Evolutionary conservation across 1,139 yeast species (phyloP).

Genomic region (Saccharomycopsis phalli): DNA sequence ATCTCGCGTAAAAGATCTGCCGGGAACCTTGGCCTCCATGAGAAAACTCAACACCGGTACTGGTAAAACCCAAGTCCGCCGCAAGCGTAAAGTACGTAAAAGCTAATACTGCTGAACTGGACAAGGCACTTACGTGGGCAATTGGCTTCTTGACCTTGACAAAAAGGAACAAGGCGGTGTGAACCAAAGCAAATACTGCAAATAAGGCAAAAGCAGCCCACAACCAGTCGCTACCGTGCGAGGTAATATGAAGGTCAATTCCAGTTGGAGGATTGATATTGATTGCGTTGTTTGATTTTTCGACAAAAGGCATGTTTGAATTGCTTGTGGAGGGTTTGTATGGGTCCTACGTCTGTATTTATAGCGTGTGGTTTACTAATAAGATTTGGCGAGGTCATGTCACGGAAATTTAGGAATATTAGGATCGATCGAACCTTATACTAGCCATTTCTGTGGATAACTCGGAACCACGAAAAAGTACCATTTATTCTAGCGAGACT

Average conservation of each 20-base stretch:
- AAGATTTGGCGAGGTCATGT: too few relatives aligned
- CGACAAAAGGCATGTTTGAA: slow-evolving; percentile 9
- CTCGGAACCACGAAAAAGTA: too few relatives aligned
- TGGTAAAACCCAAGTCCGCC: slow-evolving; percentile 50
- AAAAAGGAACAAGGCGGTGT: slow-evolving; percentile 33
- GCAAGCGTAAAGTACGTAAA: slow-evolving; percentile 52
- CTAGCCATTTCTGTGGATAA: too few relatives aligned
- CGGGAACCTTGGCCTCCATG: slow-evolving; percentile 38
- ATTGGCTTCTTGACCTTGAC: slow-evolving; percentile 23
- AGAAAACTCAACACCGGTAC: slow-evolving; percentile 40
- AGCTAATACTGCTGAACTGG: slow-evolving; percentile 39
- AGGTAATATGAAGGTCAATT: slow-evolving; percentile 44
- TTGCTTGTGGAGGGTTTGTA: too few relatives aligned
- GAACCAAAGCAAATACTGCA: slow-evolving; percentile 35
- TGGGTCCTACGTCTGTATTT: too few relatives aligned
- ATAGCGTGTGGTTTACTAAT: too few relatives aligned
- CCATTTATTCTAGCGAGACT: too few relatives aligned
- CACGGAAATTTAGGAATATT: too few relatives aligned
- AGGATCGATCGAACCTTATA: too few relatives aligned
- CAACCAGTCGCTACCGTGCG: slow-evolving; percentile 60
- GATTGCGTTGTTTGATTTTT: slow-evolving; percentile 39
- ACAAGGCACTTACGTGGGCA: slow-evolving; percentile 35
- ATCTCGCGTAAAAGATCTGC: slow-evolving; percentile 59
- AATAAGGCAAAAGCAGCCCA: slow-evolving; percentile 58
- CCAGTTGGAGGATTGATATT: slow-evolving; percentile 36